phyloP scores from a whole-genome alignment of 441 rosid species.

The Euphorbia corollata region DNA sequence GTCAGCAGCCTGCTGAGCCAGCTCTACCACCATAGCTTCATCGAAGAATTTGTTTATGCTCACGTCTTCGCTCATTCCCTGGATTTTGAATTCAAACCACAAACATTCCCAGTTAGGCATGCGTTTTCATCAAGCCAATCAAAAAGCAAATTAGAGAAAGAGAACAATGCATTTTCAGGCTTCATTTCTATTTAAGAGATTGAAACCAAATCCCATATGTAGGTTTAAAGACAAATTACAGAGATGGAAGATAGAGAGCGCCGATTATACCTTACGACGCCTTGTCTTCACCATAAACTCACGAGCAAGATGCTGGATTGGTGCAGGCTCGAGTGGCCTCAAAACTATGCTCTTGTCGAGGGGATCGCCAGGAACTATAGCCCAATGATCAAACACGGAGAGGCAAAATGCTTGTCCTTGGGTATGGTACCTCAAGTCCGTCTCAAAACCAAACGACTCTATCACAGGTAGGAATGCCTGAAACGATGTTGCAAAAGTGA shows the following conservation, averaged over 20 bases:
- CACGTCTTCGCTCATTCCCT: slow-evolving; percentile 98
- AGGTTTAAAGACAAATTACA: no score
- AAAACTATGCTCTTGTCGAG: slow-evolving; percentile 76
- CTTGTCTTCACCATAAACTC: slow-evolving; percentile 94
- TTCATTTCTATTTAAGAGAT: no score
- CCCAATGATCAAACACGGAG: slow-evolving; percentile 83
- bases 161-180: neutral
- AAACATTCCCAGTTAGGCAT: neutral
- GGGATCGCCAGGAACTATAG: slow-evolving; percentile 87
- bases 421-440: slow-evolving; percentile 78
- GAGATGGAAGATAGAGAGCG: neutral
- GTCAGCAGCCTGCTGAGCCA: slow-evolving; percentile 88
- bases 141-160: neutral
- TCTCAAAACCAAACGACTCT: slow-evolving; percentile 86
- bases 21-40: slow-evolving; percentile 93
- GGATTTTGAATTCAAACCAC: slow-evolving; percentile 1
- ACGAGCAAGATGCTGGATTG: slow-evolving; percentile 84
- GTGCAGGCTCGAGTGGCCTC: slow-evolving; percentile 84
- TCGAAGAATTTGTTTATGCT: slow-evolving; percentile 96
- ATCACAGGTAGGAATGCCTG: slow-evolving; percentile 86
- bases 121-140: neutral
- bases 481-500: slow-evolving; percentile 16
- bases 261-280: slow-evolving; percentile 59
- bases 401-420: slow-evolving; percentile 83
- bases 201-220: neutral